Base-by-base conservation (phyloP, 306 rosid genomes). In the Hippophae rhamnoides region DNA sequence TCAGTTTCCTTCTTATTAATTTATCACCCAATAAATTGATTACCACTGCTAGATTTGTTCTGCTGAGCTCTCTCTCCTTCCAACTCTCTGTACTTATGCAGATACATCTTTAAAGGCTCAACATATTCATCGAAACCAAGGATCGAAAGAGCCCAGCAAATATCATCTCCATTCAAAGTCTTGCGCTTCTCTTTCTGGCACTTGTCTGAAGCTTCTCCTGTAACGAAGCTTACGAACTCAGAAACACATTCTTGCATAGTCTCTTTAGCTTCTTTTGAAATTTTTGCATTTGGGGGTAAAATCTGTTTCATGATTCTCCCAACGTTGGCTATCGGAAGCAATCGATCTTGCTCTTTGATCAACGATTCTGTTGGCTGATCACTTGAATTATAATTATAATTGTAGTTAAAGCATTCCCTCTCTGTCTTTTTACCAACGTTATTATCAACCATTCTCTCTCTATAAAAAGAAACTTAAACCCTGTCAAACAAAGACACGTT, bases 241-340 rank as follows among this genome's bases (percentile, higher is more conserved):
- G 88, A 79, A 1, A 76, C 88, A 71, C 84, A 82, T 7, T 82
- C 88, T 25, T 82, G 88, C 82, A 79, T 79, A 56, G 84, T 82
- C 63, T 82, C 88, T 47, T 79, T 82, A 1, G 82, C 84, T 65
- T 82, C 88, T 47, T 82, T 82, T 1, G 85, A 82, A 67, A 82
- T 71, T 43, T 82, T 82, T 7, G 88, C 88, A 27, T 82, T 79
- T 0, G 82, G 31, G 9, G 88, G 88, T 9, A 82, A 69, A 45
- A 58, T 76, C 44, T 82, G 82, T 79, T 82, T 82, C 88, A 82
- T 82, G 40, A 82, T 82, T 10, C 88, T 13, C 23, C 23, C 23
- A 18, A 18, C 23, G 23, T 18, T 18, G 23, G 23, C 23, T 18
- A 18, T 18, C 23, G 88, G 88, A 47, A 82, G 82, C 67, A 82